These are phyloP conservation scores for Chlorella sp. DNA, from an alignment of 139 green algal species.

Conservation along the genomic window DNA sequence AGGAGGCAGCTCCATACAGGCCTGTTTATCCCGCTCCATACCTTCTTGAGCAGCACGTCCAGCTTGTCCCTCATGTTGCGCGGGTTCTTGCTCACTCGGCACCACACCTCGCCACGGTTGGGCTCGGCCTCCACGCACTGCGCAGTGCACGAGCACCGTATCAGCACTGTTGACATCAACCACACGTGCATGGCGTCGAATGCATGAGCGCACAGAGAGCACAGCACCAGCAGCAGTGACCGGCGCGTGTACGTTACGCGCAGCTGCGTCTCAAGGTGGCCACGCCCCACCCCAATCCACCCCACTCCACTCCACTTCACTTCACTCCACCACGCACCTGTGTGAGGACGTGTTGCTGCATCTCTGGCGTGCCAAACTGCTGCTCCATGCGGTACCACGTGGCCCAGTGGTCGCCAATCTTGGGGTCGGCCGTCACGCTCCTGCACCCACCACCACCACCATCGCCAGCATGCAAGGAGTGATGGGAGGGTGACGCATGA, in stretches of 20 bases:
- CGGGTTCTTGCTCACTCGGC: conserved; percentile 69
- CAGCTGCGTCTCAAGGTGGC: too few species aligned
- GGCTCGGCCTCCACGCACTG: conserved; percentile 58
- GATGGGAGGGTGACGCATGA: too few species aligned
- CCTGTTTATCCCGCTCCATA: conserved; percentile 7
- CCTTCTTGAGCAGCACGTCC: conserved; percentile 71
- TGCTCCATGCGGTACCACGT: conserved; percentile 72
- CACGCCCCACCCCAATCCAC: too few species aligned
- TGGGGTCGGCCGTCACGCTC: conserved; percentile 43
- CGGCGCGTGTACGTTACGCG: too few species aligned
- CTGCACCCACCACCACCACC: too few species aligned
- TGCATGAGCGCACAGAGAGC: too few species aligned
- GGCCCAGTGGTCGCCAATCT: conserved; percentile 92
- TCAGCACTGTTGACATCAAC: too few species aligned
- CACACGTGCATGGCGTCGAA: too few species aligned
- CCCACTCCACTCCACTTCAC: neutral
- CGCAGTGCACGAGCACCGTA: too few species aligned
- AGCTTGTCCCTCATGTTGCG: conserved; percentile 63
- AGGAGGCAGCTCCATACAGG: neutral
- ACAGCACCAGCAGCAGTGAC: too few species aligned
- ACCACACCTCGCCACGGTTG: conserved; percentile 88
- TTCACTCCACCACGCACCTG: neutral
- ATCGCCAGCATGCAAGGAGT: too few species aligned
- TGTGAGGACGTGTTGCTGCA: conserved; percentile 9
- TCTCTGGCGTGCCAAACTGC: conserved; percentile 29